Conservation (phyloP, 768 basidiomycete genomes). For the Leccinellum rugosiceps region DNA sequence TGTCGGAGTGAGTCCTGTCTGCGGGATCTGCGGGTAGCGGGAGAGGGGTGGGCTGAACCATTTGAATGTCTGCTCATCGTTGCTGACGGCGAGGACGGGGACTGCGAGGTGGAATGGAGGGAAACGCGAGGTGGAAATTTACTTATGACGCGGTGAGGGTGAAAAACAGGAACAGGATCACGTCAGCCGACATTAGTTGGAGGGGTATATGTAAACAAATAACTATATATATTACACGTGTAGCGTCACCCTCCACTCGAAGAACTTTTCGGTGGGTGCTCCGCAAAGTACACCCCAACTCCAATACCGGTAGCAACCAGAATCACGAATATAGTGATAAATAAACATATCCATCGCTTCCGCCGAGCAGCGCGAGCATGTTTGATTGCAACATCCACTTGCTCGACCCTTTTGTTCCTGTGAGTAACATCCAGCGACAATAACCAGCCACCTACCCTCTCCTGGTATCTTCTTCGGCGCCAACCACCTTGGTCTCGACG, state of each 20-base stretch:
- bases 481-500: constrained; percentile 59
- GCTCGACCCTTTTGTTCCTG: constrained; percentile 38
- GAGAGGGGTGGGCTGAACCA: constrained; percentile 32
- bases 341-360: constrained; percentile 86
- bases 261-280: constrained; percentile 2
- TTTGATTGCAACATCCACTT: constrained; percentile 65
- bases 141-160: constrained; percentile 16
- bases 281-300: constrained; percentile 27
- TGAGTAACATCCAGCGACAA: neutral
- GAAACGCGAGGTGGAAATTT: neutral
- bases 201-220: neutral
- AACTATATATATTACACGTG: no score
- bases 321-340: constrained; percentile 55
- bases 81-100: constrained; percentile 2
- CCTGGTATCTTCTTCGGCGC: constrained; percentile 66
- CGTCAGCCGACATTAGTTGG: constrained; percentile 11
- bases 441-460: constrained; percentile 51
- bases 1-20: constrained; percentile 60
- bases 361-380: constrained; percentile 69
- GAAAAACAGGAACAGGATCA: constrained; percentile 20
- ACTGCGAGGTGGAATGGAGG: neutral
- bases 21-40: constrained; percentile 29
- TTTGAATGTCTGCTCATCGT: constrained; percentile 26
- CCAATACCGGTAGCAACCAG: constrained; percentile 41
- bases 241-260: neutral